phyloP scores from a whole-genome alignment of 495 filamentous ascomycete genomes.

The Penicillium canescens region DNA sequence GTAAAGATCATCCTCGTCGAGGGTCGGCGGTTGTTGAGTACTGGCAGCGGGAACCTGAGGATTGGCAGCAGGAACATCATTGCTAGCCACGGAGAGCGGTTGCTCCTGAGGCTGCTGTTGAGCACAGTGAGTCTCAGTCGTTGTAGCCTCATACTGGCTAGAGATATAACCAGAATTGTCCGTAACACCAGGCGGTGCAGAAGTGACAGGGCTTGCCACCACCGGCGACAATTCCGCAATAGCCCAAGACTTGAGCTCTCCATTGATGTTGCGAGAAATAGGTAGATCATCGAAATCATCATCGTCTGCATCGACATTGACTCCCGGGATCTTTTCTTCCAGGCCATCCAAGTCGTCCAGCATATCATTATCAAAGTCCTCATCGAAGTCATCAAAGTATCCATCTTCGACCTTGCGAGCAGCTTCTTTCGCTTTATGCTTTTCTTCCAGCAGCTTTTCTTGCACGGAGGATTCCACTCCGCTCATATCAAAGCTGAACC shows the following conservation, averaged over 20 bases:
- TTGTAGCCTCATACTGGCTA: neutral
- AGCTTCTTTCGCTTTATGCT: slow-evolving; percentile 71
- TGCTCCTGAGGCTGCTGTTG: neutral
- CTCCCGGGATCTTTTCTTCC: slow-evolving; percentile 75
- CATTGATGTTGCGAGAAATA: slow-evolving; percentile 22
- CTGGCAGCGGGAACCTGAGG: neutral
- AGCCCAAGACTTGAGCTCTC: slow-evolving; percentile 39
- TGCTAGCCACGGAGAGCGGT: neutral
- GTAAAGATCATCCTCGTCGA: slow-evolving; percentile 60
- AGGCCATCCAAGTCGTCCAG: slow-evolving; percentile 71
- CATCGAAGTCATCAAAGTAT: slow-evolving; percentile 51
- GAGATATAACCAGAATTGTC: neutral
- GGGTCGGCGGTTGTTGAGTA: slow-evolving; percentile 5
- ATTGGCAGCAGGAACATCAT: neutral
- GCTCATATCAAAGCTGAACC: slow-evolving; percentile 89
- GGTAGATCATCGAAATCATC: slow-evolving; percentile 40
- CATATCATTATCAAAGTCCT: slow-evolving; percentile 66
- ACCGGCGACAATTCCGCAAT: slow-evolving; percentile 38
- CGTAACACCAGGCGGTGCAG: slow-evolving; percentile 16
- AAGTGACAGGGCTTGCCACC: slow-evolving; percentile 36
- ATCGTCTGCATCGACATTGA: slow-evolving; percentile 66
- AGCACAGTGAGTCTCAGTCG: neutral
- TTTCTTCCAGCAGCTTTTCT: slow-evolving; percentile 83
- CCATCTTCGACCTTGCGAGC: slow-evolving; percentile 45
- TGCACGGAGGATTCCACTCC: slow-evolving; percentile 74